Percentiles rank a stretch among this genome's conserved stretches.
Conservation (phyloP, 2,329 filamentous ascomycete genomes). For the Seiridium unicorne region DNA sequence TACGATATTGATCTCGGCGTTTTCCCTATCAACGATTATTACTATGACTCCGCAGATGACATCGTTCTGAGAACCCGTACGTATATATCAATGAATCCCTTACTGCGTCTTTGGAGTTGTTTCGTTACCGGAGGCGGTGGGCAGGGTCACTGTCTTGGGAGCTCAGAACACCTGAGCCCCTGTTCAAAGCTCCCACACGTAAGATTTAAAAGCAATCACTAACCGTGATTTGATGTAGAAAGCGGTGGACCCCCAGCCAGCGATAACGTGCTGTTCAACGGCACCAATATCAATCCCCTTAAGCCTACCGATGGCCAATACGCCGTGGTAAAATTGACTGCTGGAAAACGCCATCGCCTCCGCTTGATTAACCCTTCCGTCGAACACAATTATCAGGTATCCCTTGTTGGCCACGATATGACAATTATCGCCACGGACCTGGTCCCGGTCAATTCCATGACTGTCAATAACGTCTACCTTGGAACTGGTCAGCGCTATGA, state of each 20-base stretch:
- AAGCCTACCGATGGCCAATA: slow-evolving; percentile 27
- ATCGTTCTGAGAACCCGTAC: slow-evolving; percentile 9
- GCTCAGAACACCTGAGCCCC: too few relatives aligned
- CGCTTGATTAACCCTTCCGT: slow-evolving; percentile 51
- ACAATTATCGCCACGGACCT: slow-evolving; percentile 52
- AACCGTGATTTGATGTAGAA: not conserved
- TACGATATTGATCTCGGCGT: slow-evolving; percentile 54
- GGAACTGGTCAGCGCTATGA: slow-evolving; percentile 47
- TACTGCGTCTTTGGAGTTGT: too few relatives aligned
- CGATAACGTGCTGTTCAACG: slow-evolving; percentile 43
- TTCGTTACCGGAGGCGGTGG: too few relatives aligned
- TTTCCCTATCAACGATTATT: slow-evolving; percentile 51
- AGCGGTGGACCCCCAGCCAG: slow-evolving; percentile 24
- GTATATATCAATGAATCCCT: too few relatives aligned
- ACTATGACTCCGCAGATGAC: slow-evolving; percentile 33
- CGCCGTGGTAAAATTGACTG: slow-evolving; percentile 31
- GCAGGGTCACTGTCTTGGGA: too few relatives aligned
- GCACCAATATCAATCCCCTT: slow-evolving; percentile 32
- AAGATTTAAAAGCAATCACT: too few relatives aligned
- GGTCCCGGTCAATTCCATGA: slow-evolving; percentile 49
- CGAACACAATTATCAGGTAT: slow-evolving; percentile 46
- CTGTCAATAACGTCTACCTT: slow-evolving; percentile 47
- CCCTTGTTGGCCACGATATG: slow-evolving; percentile 46
- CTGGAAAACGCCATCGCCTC: slow-evolving; percentile 47
- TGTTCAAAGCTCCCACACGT: too few relatives aligned